phyloP scores from a whole-genome alignment of 352 stramenopile species.

The Phytophthora ohioensis region DNA sequence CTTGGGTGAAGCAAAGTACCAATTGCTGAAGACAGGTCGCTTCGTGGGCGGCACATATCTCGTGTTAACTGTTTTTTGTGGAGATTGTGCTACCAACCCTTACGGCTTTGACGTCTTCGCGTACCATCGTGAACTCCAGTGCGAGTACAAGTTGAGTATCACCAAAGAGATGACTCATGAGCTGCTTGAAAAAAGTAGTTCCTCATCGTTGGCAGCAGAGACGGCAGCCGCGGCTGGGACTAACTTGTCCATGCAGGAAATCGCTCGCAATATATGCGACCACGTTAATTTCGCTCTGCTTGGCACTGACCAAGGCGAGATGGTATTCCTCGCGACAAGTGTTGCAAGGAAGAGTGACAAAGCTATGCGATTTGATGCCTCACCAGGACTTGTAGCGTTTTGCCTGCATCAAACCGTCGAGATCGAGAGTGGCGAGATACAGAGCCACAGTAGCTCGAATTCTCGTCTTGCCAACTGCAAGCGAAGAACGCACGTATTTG shows the following conservation, averaged over 20 bases:
- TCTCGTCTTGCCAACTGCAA: slow-evolving; percentile 21
- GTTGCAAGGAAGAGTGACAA: slow-evolving; percentile 27
- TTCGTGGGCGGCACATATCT: slow-evolving; percentile 76
- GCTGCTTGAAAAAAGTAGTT: slow-evolving; percentile 65
- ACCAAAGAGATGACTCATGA: slow-evolving; percentile 74
- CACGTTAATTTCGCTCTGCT: slow-evolving; percentile 61
- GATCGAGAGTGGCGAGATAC: slow-evolving; percentile 4
- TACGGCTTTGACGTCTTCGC: slow-evolving; percentile 80
- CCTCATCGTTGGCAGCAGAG: slow-evolving; percentile 55
- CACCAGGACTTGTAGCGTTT: slow-evolving; percentile 40
- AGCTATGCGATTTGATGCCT: slow-evolving; percentile 36
- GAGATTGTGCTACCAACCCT: slow-evolving; percentile 67
- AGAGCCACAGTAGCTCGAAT: background rate
- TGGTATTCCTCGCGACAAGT: slow-evolving; percentile 58
- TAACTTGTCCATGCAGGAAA: slow-evolving; percentile 78
- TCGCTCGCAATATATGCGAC: slow-evolving; percentile 68
- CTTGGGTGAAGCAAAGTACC: slow-evolving; percentile 52
- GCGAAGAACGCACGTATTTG: slow-evolving; percentile 48
- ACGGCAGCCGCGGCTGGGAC: slow-evolving; percentile 72
- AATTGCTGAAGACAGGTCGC: slow-evolving; percentile 69
- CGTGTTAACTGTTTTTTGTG: slow-evolving; percentile 72
- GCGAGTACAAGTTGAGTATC: slow-evolving; percentile 61
- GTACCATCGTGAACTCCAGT: slow-evolving; percentile 51
- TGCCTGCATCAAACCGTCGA: slow-evolving; percentile 55
- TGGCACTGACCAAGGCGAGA: slow-evolving; percentile 47